Base-by-base conservation (phyloP, 2,329 filamentous ascomycete genomes). In the Verticillium alfalfae region DNA sequence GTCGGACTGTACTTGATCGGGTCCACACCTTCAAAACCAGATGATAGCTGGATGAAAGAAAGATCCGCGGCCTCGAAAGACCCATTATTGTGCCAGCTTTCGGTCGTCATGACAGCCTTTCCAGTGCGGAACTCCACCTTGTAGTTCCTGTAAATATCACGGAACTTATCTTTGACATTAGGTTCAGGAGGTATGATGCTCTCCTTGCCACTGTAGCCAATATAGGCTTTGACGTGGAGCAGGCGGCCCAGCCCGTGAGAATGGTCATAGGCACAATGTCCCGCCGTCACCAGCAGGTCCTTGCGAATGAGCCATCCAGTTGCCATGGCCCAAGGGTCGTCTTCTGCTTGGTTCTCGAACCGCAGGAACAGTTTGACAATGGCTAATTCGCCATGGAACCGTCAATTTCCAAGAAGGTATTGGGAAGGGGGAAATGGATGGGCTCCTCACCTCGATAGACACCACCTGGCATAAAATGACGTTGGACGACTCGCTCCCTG, bases 201-300 rank as follows among this genome's bases (percentile, higher is more conserved):
- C 18, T 54, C 49, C 49, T 54, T 54, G 8, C 72, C 72, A 1
- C 67, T 61, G 57, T 75, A 75, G 26, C 73, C 72, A 15, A 75
- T 72, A 56, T 71, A 75, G 52, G 67, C 69, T 63, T 72, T 73
- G 59, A 73, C 67, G 56, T 71, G 64, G 0, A 63, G 66, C 1
- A 68, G 63, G 3, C 64, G 57, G 1, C 67, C 67, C 2, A 70
- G 56, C 6, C 65, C 62, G 18, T 67, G 65, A 12, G 58, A 69
- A 10, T 61, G 66, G 26, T 71, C 67, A 22, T 64, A 71, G 34
- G 65, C 63, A 22, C 65, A 54, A 16, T 69, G 65, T 5, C 66
- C 67, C 7, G 64, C 67, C 1, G 67, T 69, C 37, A 69, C 65
- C 26, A 69, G 55, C 0, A 69, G 31, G 8, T 69, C 64, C 5